Percentiles rank a stretch among this genome's conserved stretches.
Conservation (phyloP, 768 basidiomycete genomes). For the Hebeloma cylindrosporum region DNA sequence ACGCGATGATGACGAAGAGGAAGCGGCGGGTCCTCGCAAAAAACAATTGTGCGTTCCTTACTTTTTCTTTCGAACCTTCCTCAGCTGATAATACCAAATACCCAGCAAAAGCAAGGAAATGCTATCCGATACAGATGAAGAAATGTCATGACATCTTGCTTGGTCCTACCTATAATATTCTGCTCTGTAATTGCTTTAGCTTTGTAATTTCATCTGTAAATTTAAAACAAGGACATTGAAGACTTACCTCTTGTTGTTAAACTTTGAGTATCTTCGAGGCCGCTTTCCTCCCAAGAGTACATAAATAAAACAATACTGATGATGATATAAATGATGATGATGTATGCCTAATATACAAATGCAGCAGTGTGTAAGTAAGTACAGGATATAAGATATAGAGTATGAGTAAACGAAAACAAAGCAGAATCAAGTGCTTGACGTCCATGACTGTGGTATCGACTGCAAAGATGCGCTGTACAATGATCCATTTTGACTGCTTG, state of each 20-base stretch:
- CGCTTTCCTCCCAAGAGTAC: neutral
- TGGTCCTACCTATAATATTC: neutral
- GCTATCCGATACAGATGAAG: slow-evolving; percentile 86
- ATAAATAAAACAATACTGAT: slow-evolving; percentile 10
- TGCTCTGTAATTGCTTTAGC: no score
- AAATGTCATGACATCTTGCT: slow-evolving; percentile 52
- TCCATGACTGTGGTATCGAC: slow-evolving; percentile 33
- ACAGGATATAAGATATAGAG: slow-evolving; percentile 27
- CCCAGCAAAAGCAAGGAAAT: slow-evolving; percentile 87
- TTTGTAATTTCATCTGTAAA: no score
- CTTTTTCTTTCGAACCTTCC: neutral
- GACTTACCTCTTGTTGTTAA: neutral
- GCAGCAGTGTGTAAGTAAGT: slow-evolving; percentile 27
- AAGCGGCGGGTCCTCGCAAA: slow-evolving; percentile 60
- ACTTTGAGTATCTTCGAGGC: neutral
- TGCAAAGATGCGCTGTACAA: slow-evolving; percentile 33
- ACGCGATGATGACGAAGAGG: slow-evolving; percentile 78
- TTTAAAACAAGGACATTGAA: no score
- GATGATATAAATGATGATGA: slow-evolving; percentile 30
- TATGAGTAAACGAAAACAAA: slow-evolving; percentile 11
- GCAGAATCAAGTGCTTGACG: slow-evolving; percentile 18
- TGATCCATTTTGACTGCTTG: slow-evolving; percentile 40
- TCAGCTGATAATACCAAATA: slow-evolving; percentile 11
- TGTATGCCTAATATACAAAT: slow-evolving; percentile 35
- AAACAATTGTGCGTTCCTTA: slow-evolving; percentile 65